Evolutionary conservation across 2,329 filamentous ascomycete species (phyloP).

Genomic region (Elsinoe batatas): DNA sequence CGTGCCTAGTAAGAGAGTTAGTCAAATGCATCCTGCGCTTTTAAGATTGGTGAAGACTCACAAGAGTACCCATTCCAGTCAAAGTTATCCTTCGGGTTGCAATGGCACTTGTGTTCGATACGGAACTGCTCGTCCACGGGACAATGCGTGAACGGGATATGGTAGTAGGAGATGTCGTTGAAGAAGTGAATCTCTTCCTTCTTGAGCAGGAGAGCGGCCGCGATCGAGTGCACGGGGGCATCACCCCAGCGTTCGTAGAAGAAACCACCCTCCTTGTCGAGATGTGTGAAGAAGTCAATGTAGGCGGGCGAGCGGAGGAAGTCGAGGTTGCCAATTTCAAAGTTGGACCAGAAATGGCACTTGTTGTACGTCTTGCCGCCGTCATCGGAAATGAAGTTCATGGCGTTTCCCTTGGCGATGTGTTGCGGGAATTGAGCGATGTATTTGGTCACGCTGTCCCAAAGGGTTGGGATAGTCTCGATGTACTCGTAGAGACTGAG

Average conservation of each 20-base stretch:
- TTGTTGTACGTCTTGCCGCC: slow-evolving; percentile 87
- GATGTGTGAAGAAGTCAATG: slow-evolving; percentile 76
- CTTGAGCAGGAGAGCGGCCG: slow-evolving; percentile 72
- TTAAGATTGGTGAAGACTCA: slow-evolving; percentile 39
- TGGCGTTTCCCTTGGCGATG: slow-evolving; percentile 70
- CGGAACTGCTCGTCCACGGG: slow-evolving; percentile 80
- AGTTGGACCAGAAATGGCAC: slow-evolving; percentile 99
- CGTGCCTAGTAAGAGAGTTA: slow-evolving; percentile 51
- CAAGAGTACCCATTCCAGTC: slow-evolving; percentile 99
- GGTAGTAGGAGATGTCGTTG: slow-evolving; percentile 97
- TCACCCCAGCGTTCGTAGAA: slow-evolving; percentile 99
- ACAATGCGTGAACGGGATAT: slow-evolving; percentile 96
- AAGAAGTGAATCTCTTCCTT: slow-evolving; percentile 98
- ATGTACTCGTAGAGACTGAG: slow-evolving; percentile 93
- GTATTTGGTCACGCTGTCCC: slow-evolving; percentile 92
- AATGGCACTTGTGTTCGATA: slow-evolving; percentile 80
- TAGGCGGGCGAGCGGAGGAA: slow-evolving; percentile 89
- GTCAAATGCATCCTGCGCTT: not conserved
- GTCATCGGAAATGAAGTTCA: slow-evolving; percentile 87
- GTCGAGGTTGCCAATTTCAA: slow-evolving; percentile 86
- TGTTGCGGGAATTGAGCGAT: slow-evolving; percentile 85
- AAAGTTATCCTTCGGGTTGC: slow-evolving; percentile 94
- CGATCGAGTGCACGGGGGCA: slow-evolving; percentile 96
- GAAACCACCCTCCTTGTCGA: slow-evolving; percentile 90
- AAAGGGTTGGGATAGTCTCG: slow-evolving; percentile 91